Base-by-base conservation (phyloP, 345 rosid genomes). In the Aquilaria yunnanensis region DNA sequence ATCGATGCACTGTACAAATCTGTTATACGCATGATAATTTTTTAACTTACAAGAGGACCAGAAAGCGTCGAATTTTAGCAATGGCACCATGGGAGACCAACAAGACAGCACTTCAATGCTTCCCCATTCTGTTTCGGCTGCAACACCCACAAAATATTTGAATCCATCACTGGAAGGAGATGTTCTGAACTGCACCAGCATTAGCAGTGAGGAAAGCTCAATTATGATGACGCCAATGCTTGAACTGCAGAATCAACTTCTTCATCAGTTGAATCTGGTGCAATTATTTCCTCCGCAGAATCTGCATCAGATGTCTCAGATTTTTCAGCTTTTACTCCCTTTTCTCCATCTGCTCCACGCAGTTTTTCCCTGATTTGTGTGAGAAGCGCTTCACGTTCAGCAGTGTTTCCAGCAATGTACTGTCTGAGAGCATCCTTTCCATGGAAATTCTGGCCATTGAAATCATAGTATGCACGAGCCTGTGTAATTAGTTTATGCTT, bases 361-460 rank as follows among this genome's bases (percentile, higher is more conserved):
- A 89, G 76, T 81, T 80, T 83, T 59, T 87, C 94, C 74, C 73
- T 83, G 13, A 95, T 85, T 75, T 72, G 83, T 41, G 8, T 59
- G 69, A 57, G 67, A 14, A 95, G 92, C 61, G 87, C 98, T 74
- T 89, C 96, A 3, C 77, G 70, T 10, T 56, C 71, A 2, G 61
- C 60, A 53, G 74, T 81, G 43, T 95, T 83, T 46, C 70, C 74
- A 59, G 60, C 69, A 37, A 95, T 68, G 53, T 70, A 91, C 33
- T 16, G 61, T 79, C 77, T 91, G 14, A 95, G 55, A 41, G 87
- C 87, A 32, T 89, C 98, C 84, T 78, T 89, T n/a, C 99, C 99
- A 59, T 61, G 92, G 80, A 81, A 72, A 51, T 33, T 83, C 64
- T 74, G 67, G 43, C 70, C 91, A 43, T 83, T 77, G 33, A 71